A percentile compares a stretch with the other conserved stretches of the same genome.
These are phyloP conservation scores for Herpetospermum pedunculosum DNA, from an alignment of 306 rosid species.

Conservation along the genomic window DNA sequence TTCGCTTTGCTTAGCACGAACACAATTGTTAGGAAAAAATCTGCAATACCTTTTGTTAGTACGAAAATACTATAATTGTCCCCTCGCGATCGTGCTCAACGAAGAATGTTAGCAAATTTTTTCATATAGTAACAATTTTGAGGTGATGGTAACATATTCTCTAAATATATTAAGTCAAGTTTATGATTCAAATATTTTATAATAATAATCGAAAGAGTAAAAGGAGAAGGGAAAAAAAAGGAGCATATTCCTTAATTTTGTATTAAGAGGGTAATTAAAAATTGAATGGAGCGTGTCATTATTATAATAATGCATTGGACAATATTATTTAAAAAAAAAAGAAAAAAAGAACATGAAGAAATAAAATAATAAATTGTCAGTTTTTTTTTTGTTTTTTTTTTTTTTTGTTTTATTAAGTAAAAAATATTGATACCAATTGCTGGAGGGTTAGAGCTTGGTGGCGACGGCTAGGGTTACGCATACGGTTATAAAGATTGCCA, in stretches of 20 bases:
- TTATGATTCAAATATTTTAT: not conserved
- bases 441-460: not conserved
- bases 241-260: slow-evolving; percentile 2
- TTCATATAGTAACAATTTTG: no score
- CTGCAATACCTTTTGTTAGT: no score
- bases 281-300: slow-evolving; percentile 1
- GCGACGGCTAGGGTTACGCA: slow-evolving; percentile 28
- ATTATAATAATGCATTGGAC: not conserved
- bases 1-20: no score
- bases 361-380: slow-evolving; percentile 1
- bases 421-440: not conserved
- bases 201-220: not conserved
- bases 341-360: not conserved
- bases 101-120: no score
- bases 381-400: not conserved
- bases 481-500: slow-evolving; percentile 12
- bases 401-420: not conserved
- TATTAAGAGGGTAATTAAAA: not conserved
- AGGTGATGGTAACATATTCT: no score
- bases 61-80: no score
- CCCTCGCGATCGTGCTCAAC: no score
- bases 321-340: not conserved
- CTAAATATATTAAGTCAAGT: no score
- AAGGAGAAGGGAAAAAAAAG: not conserved
- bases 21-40: no score